Conservation (phyloP, 2,329 filamentous ascomycete species). For the Sporothrix pseudoabietina region DNA sequence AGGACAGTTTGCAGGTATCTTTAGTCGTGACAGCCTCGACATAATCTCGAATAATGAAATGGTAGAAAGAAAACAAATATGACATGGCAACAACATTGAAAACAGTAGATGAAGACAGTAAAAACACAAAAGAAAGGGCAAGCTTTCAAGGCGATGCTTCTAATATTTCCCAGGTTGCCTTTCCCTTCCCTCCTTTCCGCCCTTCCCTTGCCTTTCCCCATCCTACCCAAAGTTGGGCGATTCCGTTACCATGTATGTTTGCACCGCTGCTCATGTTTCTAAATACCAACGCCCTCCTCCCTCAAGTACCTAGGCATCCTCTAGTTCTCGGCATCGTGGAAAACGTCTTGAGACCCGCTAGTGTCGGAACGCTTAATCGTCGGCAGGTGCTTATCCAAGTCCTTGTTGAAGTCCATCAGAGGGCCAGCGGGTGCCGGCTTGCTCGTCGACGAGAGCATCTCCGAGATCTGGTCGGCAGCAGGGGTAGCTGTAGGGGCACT, state of each 20-base stretch:
- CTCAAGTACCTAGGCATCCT: neutral
- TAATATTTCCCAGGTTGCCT: neutral
- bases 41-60: neutral
- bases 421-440: conserved; percentile 50
- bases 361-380: conserved; percentile 43
- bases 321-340: conserved; percentile 23
- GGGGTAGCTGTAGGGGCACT: conserved; percentile 31
- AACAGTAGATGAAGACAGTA: conserved; percentile 5
- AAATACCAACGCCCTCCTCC: neutral
- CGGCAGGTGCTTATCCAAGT: conserved; percentile 56
- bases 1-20: neutral
- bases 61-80: neutral
- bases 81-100: neutral
- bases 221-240: neutral
- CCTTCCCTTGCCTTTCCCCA: neutral
- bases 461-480: conserved; percentile 28
- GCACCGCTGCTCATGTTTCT: conserved; percentile 18
- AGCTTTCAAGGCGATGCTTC: neutral
- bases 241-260: conserved; percentile 16
- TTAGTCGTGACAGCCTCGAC: neutral
- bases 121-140: neutral
- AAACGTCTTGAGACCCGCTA: conserved; percentile 44
- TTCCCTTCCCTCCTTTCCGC: neutral
- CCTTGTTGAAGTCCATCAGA: conserved; percentile 59
- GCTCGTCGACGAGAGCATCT: conserved; percentile 52